A percentile compares a stretch with the other conserved stretches of the same genome.
Evolutionary conservation across 108 stramenopile genomes (phyloP).

Genomic region (Stephanodiscus triporus): DNA sequence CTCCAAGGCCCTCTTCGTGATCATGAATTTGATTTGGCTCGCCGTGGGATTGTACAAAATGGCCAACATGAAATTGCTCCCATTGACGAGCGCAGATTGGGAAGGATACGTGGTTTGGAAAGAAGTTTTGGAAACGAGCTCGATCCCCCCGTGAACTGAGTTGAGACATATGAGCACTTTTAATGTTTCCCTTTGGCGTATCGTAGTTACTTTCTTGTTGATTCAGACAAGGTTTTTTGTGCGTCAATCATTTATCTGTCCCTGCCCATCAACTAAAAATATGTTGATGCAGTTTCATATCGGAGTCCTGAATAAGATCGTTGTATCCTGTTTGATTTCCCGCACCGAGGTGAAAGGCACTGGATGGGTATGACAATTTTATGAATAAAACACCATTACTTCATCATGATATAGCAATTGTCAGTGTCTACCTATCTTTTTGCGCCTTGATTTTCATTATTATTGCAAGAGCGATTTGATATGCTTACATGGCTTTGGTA

Average conservation of each 20-base stretch:
- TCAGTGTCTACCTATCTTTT: too few relatives aligned
- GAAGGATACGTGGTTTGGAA: constrained; percentile 89
- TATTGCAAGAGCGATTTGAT: too few relatives aligned
- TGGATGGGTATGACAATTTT: too few relatives aligned
- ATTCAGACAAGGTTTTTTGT: not conserved
- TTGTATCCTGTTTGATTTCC: not conserved
- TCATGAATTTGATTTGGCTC: constrained; percentile 88
- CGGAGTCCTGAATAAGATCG: not conserved
- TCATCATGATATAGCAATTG: too few relatives aligned
- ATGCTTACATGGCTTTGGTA: too few relatives aligned
- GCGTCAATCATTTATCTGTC: not conserved
- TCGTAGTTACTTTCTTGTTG: not conserved
- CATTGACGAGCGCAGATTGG: constrained; percentile 94
- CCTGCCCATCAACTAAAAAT: not conserved
- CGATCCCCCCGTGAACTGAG: constrained; percentile 70
- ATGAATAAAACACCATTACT: too few relatives aligned
- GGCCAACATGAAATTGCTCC: constrained; percentile 94
- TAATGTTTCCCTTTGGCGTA: not conserved
- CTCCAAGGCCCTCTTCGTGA: constrained; percentile 80
- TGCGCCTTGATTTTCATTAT: too few relatives aligned
- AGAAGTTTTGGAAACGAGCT: constrained; percentile 87
- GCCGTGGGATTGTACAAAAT: constrained; percentile 92
- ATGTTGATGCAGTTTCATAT: not conserved
- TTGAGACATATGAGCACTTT: not conserved
- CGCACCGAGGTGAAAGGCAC: not conserved